Conservation (phyloP, 257 asterid genomes). For the Paulownia fortunei region DNA sequence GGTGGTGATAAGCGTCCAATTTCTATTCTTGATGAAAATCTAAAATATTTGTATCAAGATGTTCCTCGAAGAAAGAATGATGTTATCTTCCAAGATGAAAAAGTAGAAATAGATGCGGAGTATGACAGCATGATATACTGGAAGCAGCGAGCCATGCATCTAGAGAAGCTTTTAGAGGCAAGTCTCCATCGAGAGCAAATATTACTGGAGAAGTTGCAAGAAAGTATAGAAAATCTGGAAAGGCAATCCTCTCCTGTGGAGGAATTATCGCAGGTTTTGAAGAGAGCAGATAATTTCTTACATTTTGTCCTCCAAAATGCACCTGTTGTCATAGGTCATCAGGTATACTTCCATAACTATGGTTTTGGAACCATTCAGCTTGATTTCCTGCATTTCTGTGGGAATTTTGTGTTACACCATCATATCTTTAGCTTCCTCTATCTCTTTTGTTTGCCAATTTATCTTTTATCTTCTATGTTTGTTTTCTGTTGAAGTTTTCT, state of each 20-base stretch:
- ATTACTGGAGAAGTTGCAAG: slow-evolving; percentile 68
- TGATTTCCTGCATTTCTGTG: slow-evolving; percentile 1
- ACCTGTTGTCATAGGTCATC: slow-evolving; percentile 94
- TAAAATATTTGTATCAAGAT: slow-evolving; percentile 61
- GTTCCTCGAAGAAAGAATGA: slow-evolving; percentile 60
- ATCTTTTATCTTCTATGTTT: too few relatives aligned
- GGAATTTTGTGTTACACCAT: neutral
- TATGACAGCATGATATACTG: slow-evolving; percentile 68
- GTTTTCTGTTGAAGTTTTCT: neutral
- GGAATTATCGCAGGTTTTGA: slow-evolving; percentile 74
- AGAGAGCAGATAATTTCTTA: slow-evolving; percentile 85
- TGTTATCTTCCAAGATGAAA: slow-evolving; percentile 48
- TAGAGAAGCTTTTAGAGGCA: slow-evolving; percentile 74
- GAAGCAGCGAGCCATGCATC: slow-evolving; percentile 69
- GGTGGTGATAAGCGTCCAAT: slow-evolving; percentile 84
- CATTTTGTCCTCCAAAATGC: slow-evolving; percentile 94
- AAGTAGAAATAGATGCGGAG: slow-evolving; percentile 68
- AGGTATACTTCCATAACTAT: slow-evolving; percentile 44
- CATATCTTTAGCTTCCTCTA: neutral
- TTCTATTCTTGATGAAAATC: slow-evolving; percentile 73
- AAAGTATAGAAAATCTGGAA: slow-evolving; percentile 82
- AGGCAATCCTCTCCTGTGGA: slow-evolving; percentile 89
- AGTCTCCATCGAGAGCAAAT: slow-evolving; percentile 61
- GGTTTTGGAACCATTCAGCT: neutral
- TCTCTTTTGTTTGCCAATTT: too few relatives aligned